These are phyloP conservation scores for Guillardia theta DNA, from an alignment of 78 protist species.

Conservation along the genomic window DNA sequence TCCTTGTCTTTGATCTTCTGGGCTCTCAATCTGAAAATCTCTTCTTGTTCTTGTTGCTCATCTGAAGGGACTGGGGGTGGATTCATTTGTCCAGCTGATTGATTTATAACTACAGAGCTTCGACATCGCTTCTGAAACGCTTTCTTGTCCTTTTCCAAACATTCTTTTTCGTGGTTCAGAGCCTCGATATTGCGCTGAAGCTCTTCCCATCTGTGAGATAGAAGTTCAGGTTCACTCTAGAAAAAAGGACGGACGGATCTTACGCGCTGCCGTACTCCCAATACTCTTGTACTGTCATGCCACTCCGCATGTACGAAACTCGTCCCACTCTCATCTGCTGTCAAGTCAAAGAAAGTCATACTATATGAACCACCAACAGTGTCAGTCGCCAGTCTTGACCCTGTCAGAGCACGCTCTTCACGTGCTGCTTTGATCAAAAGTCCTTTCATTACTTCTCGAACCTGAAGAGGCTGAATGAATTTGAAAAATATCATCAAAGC, in stretches of 20 bases:
- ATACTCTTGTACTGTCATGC: background rate
- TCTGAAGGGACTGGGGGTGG: background rate
- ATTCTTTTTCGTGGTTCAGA: background rate
- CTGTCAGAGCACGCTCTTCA: background rate
- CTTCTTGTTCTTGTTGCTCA: background rate
- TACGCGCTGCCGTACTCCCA: background rate
- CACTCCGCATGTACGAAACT: background rate
- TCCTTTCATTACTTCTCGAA: background rate
- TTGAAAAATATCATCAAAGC: no score
- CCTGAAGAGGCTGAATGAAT: no score
- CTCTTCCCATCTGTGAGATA: background rate
- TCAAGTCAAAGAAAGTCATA: background rate
- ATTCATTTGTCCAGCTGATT: background rate
- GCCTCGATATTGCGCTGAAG: background rate
- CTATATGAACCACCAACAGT: background rate
- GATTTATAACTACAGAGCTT: background rate
- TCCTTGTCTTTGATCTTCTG: slow-evolving; percentile 4
- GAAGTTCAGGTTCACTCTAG: background rate
- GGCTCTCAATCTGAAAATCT: background rate
- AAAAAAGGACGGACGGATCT: background rate
- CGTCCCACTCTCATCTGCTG: slow-evolving; percentile 4
- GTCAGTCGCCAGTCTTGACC: background rate
- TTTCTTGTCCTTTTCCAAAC: background rate
- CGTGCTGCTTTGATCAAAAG: background rate
- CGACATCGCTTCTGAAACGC: background rate